Evolutionary conservation across 106 monocot genomes (phyloP).

Genomic region (Acorus gramineus): DNA sequence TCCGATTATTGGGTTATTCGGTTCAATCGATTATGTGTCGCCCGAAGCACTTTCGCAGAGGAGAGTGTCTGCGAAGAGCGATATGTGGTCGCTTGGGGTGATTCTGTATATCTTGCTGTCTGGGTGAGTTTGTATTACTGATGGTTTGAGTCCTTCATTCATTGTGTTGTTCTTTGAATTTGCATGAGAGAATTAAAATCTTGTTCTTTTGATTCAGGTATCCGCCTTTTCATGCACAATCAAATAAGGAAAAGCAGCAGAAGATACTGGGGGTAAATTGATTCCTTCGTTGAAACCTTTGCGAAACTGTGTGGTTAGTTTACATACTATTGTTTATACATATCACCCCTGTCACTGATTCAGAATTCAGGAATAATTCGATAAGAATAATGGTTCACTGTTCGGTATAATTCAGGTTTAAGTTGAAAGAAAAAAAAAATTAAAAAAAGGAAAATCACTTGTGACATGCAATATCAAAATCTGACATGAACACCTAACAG

Average conservation of each 20-base stretch:
- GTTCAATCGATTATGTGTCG: conserved; percentile 73
- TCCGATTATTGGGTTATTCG: conserved; percentile 55
- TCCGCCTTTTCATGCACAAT: conserved; percentile 50
- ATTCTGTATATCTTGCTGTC: conserved; percentile 61
- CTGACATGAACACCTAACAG: too few species aligned
- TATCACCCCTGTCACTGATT: too few species aligned
- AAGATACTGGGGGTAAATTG: conserved; percentile 43
- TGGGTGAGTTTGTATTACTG: conserved; percentile 25
- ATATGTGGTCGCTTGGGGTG: conserved; percentile 75
- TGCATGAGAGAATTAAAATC: neutral
- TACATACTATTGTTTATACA: too few species aligned
- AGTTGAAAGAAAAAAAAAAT: too few species aligned
- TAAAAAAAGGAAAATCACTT: too few species aligned
- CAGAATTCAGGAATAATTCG: too few species aligned
- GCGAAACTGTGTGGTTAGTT: too few species aligned
- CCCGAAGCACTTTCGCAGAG: conserved; percentile 47
- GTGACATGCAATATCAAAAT: too few species aligned
- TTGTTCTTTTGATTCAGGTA: conserved; percentile 22
- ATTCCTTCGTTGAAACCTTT: neutral
- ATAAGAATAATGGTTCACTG: too few species aligned
- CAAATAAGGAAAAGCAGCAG: conserved; percentile 57
- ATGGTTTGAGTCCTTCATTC: neutral
- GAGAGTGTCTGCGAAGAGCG: conserved; percentile 41
- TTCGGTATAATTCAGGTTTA: too few species aligned
- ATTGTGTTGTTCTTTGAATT: neutral